Evolutionary conservation across 371 early-diverging fungal species (phyloP), one percentile per base, ranked within the genome.

Genomic region (Blakeslea trispora): DNA sequence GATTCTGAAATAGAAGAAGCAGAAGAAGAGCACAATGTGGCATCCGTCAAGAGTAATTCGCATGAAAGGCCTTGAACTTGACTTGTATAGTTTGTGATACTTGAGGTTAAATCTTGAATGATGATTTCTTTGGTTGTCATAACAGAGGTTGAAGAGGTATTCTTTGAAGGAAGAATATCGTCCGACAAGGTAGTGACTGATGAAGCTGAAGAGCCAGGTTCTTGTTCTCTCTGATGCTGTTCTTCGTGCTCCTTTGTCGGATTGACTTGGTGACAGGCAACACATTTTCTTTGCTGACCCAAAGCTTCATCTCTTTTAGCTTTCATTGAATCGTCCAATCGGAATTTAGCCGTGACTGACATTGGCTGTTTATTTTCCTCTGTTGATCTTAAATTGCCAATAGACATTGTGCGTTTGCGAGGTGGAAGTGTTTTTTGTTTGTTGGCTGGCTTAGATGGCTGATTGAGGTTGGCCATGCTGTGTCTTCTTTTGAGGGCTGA

Each of bases 381-480:
- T 9, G 37, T 45, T 17, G 24, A 18, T 37, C 45, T 51, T 21
- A 51, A 15, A 51, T 52, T 45, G 28, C 32, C 24, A 39, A 19
- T 58, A 21, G 59, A 58, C 59, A 58, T 45, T 8, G 59, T 58
- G 17, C 46, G 59, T 21, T 34, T 24, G 39, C 59, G 59, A 3
- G 49, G n/a, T 4, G 42, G 57, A 19, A 52, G 32, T 34, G 17
- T 44, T 14, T 22, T 31, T 14, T 23, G 44, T 13, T 23, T 44
- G 11, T 5, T 42, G 13, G 31, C 3, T 17, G 35, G 19, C 45
- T 24, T 41, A 42, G 11, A 24, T 14, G 19, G 37, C 15, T 42
- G 41, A 24, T 32, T 28, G 28, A 61, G 18, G 24, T 49, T 61
- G 48, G 54, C 37, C 54, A 61, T 61, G 21, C 61, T 61, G n/a